Evolutionary conservation across 2,329 filamentous ascomycete species (phyloP).

Genomic region (Monosporascus sp.): DNA sequence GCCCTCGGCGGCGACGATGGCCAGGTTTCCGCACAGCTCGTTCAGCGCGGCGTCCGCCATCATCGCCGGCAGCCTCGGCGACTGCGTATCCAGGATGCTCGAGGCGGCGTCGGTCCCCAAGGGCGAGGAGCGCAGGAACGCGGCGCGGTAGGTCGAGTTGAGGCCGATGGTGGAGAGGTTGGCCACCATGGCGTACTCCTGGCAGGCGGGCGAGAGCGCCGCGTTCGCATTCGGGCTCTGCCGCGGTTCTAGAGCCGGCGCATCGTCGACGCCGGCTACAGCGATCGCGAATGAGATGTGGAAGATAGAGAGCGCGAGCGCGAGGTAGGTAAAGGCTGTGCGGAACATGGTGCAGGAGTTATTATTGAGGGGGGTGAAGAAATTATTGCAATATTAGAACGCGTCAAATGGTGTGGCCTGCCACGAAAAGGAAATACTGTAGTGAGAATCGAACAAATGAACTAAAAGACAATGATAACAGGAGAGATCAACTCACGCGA

Average conservation of each 20-base stretch:
- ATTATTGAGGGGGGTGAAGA: background rate
- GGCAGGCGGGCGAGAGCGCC: conserved; percentile 23
- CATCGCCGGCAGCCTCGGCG: conserved; percentile 30
- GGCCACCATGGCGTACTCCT: conserved; percentile 38
- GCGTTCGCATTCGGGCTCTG: conserved; percentile 15
- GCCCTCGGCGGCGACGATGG: conserved; percentile 35
- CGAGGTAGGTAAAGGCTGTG: conserved; percentile 13
- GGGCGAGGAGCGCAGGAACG: conserved; percentile 37
- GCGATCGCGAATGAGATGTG: conserved; percentile 11
- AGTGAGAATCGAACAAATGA: conserved; percentile 5
- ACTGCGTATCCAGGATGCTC: conserved; percentile 36
- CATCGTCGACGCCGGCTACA: conserved; percentile 11
- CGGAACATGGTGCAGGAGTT: conserved; percentile 9
- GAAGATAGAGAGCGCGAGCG: conserved; percentile 16
- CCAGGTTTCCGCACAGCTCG: conserved; percentile 39
- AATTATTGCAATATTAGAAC: conserved; percentile 2
- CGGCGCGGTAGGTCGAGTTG: conserved; percentile 41
- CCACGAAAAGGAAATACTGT: conserved; percentile 13
- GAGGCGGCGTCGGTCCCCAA: conserved; percentile 34
- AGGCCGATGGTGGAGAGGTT: conserved; percentile 41
- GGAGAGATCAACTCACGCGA: conserved; percentile 15
- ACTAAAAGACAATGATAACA: conserved; percentile 11
- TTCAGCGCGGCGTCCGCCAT: conserved; percentile 36
- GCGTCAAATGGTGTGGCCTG: conserved; percentile 17
- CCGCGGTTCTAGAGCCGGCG: conserved; percentile 12